phyloP scores from a whole-genome alignment of 495 filamentous ascomycete species.

The Saxispiralis lemnorum region DNA sequence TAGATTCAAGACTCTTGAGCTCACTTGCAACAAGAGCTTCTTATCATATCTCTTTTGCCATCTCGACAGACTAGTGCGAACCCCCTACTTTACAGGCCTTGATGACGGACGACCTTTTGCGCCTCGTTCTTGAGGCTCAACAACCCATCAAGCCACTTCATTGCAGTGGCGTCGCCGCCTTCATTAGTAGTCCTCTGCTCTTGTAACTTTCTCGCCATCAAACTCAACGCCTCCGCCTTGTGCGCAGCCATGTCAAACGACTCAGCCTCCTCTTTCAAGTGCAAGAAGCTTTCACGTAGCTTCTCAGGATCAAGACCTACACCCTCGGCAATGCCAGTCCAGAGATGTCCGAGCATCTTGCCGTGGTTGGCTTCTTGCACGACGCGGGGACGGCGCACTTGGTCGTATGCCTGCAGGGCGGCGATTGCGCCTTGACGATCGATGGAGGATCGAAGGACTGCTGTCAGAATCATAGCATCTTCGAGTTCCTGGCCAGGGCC shows the following conservation, averaged over 20 bases:
- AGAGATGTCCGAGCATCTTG: constrained; percentile 1
- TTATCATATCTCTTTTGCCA: too few species aligned
- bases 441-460: background rate
- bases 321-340: constrained; percentile 1
- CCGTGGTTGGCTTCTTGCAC: background rate
- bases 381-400: constrained; percentile 1
- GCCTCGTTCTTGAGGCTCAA: too few species aligned
- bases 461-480: constrained; percentile 1
- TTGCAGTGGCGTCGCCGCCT: too few species aligned
- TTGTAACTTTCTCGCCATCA: background rate
- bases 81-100: too few species aligned
- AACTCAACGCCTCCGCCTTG: background rate
- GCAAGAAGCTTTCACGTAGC: background rate
- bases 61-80: too few species aligned
- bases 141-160: too few species aligned
- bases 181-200: too few species aligned
- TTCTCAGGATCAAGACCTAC: constrained; percentile 1
- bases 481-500: constrained; percentile 4
- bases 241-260: background rate
- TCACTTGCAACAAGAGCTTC: too few species aligned
- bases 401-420: constrained; percentile 1
- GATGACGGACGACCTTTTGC: too few species aligned
- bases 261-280: background rate
- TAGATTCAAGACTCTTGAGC: too few species aligned
- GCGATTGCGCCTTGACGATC: background rate